These are phyloP conservation scores for Pseudomassariella vexata DNA, from an alignment of 2,329 filamentous ascomycete genomes.

Conservation along the genomic window DNA sequence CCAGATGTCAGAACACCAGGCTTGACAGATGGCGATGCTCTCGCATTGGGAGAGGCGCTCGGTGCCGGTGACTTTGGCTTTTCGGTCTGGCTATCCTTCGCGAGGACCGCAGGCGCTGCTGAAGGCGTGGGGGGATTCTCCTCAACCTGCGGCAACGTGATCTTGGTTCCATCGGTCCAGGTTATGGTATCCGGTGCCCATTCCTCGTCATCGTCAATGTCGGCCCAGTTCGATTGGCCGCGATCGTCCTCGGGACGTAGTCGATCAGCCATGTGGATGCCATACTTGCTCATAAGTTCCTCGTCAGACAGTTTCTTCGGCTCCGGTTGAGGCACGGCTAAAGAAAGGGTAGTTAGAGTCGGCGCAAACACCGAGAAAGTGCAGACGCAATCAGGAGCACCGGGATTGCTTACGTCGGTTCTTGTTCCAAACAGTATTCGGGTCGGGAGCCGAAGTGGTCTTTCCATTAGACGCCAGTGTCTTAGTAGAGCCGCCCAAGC, in stretches of 20 bases:
- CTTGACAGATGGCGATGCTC: constrained; percentile 34
- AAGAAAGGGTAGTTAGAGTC: no score
- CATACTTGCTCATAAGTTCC: constrained; percentile 76
- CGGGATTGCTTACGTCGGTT: constrained; percentile 62
- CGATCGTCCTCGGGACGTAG: constrained; percentile 72
- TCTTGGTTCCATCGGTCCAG: constrained; percentile 85
- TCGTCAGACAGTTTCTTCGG: constrained; percentile 82
- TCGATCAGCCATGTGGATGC: constrained; percentile 77
- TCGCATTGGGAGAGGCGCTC: constrained; percentile 19
- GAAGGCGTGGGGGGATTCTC: constrained; percentile 31
- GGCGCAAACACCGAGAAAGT: no score
- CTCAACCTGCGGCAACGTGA: constrained; percentile 61
- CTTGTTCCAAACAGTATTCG: constrained; percentile 80
- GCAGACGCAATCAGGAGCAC: constrained; percentile 10
- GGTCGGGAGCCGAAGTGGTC: constrained; percentile 58
- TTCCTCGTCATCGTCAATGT: constrained; percentile 84
- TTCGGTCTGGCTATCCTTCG: constrained; percentile 26
- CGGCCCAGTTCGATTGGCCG: constrained; percentile 80
- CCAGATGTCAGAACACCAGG: constrained; percentile 43
- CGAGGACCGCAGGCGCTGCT: constrained; percentile 19
- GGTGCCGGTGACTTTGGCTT: constrained; percentile 40
- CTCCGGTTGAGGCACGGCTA: constrained; percentile 60
- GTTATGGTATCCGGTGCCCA: constrained; percentile 81
- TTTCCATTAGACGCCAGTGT: constrained; percentile 51
- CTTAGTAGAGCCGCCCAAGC: constrained; percentile 45